These are phyloP conservation scores for Amorphotheca resinae DNA, from an alignment of 495 filamentous ascomycete genomes.

Conservation along the genomic window DNA sequence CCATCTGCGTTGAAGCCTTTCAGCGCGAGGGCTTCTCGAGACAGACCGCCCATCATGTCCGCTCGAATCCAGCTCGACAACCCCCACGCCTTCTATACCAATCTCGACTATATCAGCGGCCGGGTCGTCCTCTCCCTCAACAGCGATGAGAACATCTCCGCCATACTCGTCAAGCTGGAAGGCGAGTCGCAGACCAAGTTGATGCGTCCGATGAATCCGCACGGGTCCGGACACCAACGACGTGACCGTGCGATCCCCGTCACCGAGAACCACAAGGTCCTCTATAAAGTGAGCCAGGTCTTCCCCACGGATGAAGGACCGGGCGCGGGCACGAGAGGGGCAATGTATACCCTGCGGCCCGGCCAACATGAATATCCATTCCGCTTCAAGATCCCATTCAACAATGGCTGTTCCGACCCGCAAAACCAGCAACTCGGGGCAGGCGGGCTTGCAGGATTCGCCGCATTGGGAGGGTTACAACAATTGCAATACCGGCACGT, in stretches of 20 bases:
- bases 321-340: conserved; percentile 42
- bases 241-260: conserved; percentile 13
- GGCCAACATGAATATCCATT: conserved; percentile 87
- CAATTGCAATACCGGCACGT: conserved; percentile 52
- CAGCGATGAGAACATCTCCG: conserved; percentile 54
- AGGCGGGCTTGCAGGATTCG: conserved; percentile 17
- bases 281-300: conserved; percentile 69
- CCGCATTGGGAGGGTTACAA: conserved; percentile 28
- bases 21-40: no score
- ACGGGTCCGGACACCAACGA: conserved; percentile 15
- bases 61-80: conserved; percentile 66
- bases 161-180: conserved; percentile 85
- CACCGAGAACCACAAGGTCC: conserved; percentile 44
- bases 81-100: conserved; percentile 67
- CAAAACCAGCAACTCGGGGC: conserved; percentile 29
- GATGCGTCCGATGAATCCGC: conserved; percentile 20
- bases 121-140: conserved; percentile 50
- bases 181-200: conserved; percentile 63
- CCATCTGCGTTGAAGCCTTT: no score
- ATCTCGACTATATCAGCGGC: conserved; percentile 66
- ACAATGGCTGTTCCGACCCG: conserved; percentile 63
- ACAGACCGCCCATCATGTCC: no score
- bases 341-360: conserved; percentile 56
- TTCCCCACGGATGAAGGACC: conserved; percentile 27
- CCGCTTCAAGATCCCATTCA: conserved; percentile 90